Conservation (phyloP, 345 rosid genomes). For the Murraya paniculata region DNA sequence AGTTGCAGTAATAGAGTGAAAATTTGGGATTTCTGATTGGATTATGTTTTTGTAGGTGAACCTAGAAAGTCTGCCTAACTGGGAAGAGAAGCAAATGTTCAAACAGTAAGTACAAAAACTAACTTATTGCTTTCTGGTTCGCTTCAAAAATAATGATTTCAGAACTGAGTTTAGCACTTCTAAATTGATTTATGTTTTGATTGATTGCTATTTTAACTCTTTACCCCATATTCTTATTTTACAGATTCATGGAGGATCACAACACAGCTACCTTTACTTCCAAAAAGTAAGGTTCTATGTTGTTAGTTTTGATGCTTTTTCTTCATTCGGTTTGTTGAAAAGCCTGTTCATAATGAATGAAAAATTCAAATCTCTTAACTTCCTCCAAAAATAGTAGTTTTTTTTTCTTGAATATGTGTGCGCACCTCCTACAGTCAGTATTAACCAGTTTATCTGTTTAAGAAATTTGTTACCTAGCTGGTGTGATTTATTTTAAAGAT, state of each 20-base stretch:
- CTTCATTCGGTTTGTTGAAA: not conserved
- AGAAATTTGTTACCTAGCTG: not conserved
- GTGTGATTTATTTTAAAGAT: not conserved
- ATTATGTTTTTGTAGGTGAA: constrained; percentile 51
- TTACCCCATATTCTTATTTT: constrained; percentile 5
- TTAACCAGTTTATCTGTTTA: not conserved
- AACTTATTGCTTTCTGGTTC: not conserved
- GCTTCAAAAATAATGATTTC: not conserved
- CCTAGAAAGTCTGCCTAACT: constrained; percentile 83
- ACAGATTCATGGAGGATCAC: constrained; percentile 98
- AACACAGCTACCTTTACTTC: constrained; percentile 97
- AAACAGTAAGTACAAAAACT: constrained; percentile 52
- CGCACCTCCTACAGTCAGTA: not conserved
- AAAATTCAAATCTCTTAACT: not conserved
- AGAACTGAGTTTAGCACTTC: not conserved
- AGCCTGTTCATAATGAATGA: not conserved
- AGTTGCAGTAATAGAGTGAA: not conserved
- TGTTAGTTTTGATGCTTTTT: constrained; percentile 6
- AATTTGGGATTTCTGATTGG: constrained; percentile 11
- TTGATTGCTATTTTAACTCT: not conserved
- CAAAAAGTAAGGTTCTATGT: constrained; percentile 64
- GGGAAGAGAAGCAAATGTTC: constrained; percentile 99
- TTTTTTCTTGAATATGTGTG: not conserved
- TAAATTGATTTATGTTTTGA: not conserved
- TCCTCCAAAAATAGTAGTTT: not conserved